Evolutionary conservation across 345 rosid genomes (phyloP).

Genomic region (Camelina hispida): DNA sequence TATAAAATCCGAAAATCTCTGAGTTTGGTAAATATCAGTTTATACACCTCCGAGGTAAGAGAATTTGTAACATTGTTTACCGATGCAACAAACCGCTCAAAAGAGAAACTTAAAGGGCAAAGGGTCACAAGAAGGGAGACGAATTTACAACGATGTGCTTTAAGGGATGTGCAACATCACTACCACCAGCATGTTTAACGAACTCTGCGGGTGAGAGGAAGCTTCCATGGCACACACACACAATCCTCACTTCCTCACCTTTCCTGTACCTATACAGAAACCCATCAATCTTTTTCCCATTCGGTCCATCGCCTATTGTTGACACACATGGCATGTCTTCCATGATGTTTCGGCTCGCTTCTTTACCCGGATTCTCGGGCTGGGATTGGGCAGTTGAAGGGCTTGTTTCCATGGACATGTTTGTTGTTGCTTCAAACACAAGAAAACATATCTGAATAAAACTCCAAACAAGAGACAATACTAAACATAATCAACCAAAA

Average conservation of each 20-base stretch:
- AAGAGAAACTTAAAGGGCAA: background rate
- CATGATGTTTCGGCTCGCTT: slow-evolving; percentile 46
- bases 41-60: slow-evolving; percentile 27
- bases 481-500: background rate
- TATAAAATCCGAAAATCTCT: slow-evolving; percentile 2
- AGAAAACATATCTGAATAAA: slow-evolving; percentile 10
- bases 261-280: slow-evolving; percentile 74
- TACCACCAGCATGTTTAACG: slow-evolving; percentile 84
- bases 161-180: slow-evolving; percentile 68
- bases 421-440: slow-evolving; percentile 51
- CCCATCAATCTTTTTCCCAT: slow-evolving; percentile 78
- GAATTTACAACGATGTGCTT: slow-evolving; percentile 81
- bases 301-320: slow-evolving; percentile 74
- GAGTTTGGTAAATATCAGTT: slow-evolving; percentile 2
- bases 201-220: slow-evolving; percentile 84
- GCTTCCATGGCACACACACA: slow-evolving; percentile 90
- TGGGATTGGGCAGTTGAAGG: slow-evolving; percentile 50
- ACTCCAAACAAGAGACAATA: slow-evolving; percentile 6
- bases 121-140: slow-evolving; percentile 50
- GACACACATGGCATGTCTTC: slow-evolving; percentile 93
- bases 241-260: slow-evolving; percentile 81
- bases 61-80: slow-evolving; percentile 1
- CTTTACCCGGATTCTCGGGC: slow-evolving; percentile 19
- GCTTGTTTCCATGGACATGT: slow-evolving; percentile 53
- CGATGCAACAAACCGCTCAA: slow-evolving; percentile 2